Base-by-base conservation (phyloP, 129 eudicot species). In the Helichrysum umbraculigerum region DNA sequence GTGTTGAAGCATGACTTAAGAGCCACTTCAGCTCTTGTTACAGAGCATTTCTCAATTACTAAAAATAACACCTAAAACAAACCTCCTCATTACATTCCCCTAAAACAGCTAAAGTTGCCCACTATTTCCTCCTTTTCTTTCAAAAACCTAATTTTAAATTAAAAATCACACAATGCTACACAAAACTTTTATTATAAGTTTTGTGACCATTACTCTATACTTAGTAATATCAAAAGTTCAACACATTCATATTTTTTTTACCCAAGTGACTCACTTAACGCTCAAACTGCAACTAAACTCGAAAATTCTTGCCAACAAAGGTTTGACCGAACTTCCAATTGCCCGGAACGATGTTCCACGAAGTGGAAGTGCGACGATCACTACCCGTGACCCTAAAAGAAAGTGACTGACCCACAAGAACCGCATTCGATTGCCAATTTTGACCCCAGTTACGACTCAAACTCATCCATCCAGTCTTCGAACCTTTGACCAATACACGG, bases 291-390 rank as follows among this genome's bases (percentile, higher is more conserved):
- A 2, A 16, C 54, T 50, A 80, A 70, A 84, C 91, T 50, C 88
- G 77, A 76, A 91, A 91, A 78, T 88, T 91, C 64, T 86, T 91
- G 15, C 97, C 97, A 0, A 76, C 75, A 77, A 88, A 91, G 12
- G 97, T 91, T 72, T 91, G 97, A 2, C 93, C 97, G 14, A 82
- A 91, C 30, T 88, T 89, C 97, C 97, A 91, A 34, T 84, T 74
- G 19, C 93, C 61, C 0, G 97, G 97, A 4, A 73, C 89, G 0
- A 91, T 68, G 88, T 88, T 84, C 86, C 85, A 84, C 0, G 93
- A 91, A 20, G 93, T 91, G 81, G 93, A 84, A 29, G 83, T 79
- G 47, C 97, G 87, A 16, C 71, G 87, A 63, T 91, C 97, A 52
- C 97, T 88, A 4, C 83, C 83, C 30, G 66, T 88, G 73, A 91